phyloP scores from a whole-genome alignment of 257 asterid species.

The Vinca minor region DNA sequence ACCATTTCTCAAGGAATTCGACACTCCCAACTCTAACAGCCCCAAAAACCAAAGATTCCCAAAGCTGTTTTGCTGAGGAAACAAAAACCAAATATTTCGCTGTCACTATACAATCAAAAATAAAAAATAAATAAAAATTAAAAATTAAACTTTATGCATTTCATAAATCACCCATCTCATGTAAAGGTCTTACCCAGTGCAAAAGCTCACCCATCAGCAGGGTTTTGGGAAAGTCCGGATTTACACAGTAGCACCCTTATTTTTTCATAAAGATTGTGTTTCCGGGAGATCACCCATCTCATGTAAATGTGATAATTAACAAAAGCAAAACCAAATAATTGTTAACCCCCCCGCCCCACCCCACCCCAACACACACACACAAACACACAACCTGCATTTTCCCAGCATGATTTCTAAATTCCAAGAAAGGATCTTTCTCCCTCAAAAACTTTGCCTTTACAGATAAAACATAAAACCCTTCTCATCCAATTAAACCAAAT shows the following conservation, averaged over 20 bases:
- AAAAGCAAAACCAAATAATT: too few species aligned
- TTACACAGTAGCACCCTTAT: too few species aligned
- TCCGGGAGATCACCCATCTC: too few species aligned
- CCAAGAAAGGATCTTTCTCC: neutral
- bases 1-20: neutral
- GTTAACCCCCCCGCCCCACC: too few species aligned
- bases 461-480: neutral
- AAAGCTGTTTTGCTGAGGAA: neutral
- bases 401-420: too few species aligned
- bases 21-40: neutral
- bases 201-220: too few species aligned
- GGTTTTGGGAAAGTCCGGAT: too few species aligned
- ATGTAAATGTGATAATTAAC: neutral
- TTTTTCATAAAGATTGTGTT: too few species aligned
- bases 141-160: too few species aligned
- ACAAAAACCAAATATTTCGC: neutral
- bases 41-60: neutral
- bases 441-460: neutral
- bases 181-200: too few species aligned
- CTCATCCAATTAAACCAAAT: neutral
- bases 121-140: neutral
- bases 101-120: neutral
- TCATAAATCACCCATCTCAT: neutral
- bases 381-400: neutral
- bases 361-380: too few species aligned